These are phyloP conservation scores for Pulveroboletus sp. DNA, from an alignment of 768 basidiomycete species.

Conservation along the genomic window DNA sequence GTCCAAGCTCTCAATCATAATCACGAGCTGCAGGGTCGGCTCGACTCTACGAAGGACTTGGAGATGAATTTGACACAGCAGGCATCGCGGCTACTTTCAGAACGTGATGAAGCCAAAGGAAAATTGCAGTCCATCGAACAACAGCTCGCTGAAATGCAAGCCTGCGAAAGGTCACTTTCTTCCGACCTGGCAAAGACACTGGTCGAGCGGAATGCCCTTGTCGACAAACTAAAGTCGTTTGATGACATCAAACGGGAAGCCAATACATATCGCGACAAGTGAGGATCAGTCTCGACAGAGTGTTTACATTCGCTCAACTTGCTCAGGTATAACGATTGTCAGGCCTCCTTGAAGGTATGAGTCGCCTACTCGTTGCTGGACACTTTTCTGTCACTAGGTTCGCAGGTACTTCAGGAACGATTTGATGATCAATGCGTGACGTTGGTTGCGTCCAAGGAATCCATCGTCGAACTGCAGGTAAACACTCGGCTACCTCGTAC, in stretches of 20 bases:
- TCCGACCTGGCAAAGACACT: slow-evolving; percentile 12
- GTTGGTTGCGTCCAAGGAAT: slow-evolving; percentile 50
- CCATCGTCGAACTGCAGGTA: slow-evolving; percentile 49
- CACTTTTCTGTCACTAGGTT: background rate
- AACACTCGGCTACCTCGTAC: background rate
- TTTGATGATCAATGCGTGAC: slow-evolving; percentile 55
- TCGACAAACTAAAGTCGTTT: slow-evolving; percentile 19
- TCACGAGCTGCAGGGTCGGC: slow-evolving; percentile 27
- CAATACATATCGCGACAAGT: slow-evolving; percentile 24
- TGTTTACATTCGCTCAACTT: background rate
- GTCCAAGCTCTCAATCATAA: slow-evolving; percentile 15
- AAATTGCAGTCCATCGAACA: slow-evolving; percentile 12
- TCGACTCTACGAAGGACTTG: slow-evolving; percentile 20
- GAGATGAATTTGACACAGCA: slow-evolving; percentile 26
- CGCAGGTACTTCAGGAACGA: slow-evolving; percentile 51
- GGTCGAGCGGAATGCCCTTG: slow-evolving; percentile 18
- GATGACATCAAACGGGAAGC: slow-evolving; percentile 18
- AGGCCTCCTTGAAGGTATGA: slow-evolving; percentile 23
- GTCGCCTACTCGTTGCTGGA: background rate
- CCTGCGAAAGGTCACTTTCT: slow-evolving; percentile 13
- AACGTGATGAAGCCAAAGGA: slow-evolving; percentile 20
- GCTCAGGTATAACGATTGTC: slow-evolving; percentile 18
- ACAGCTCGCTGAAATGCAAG: slow-evolving; percentile 16
- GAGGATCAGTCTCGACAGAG: slow-evolving; percentile 1
- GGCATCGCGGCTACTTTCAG: slow-evolving; percentile 22